These are phyloP conservation scores for Stenogyne calaminthoides DNA, from an alignment of 305 asterid species.

Conservation along the genomic window DNA sequence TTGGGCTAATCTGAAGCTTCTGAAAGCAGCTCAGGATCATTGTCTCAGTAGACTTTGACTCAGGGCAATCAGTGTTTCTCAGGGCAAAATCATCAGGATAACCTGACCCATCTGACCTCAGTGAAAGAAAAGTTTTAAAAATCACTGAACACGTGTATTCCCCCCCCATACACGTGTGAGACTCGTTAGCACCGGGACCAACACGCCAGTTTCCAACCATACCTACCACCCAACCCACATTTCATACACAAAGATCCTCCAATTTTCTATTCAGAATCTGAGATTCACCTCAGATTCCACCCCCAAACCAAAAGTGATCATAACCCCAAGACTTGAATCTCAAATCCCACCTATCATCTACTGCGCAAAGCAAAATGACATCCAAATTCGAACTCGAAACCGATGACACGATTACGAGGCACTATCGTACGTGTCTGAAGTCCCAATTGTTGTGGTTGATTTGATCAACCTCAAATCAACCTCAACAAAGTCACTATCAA, in stretches of 20 bases:
- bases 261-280: not conserved
- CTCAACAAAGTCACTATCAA: not conserved
- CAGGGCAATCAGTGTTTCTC: too few species aligned
- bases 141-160: too few species aligned
- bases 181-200: too few species aligned
- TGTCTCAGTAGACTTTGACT: too few species aligned
- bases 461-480: too few species aligned
- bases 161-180: too few species aligned
- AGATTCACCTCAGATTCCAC: not conserved
- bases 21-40: too few species aligned
- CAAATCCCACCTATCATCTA: slow-evolving; percentile 1
- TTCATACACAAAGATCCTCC: slow-evolving; percentile 1
- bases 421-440: not conserved
- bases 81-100: too few species aligned
- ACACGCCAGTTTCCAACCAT: not conserved
- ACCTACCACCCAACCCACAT: slow-evolving; percentile 5
- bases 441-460: slow-evolving; percentile 12
- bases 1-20: too few species aligned
- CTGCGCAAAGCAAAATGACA: not conserved
- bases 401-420: slow-evolving; percentile 11
- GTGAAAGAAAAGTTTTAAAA: too few species aligned
- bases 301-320: slow-evolving; percentile 2
- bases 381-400: slow-evolving; percentile 4
- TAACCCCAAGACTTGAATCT: slow-evolving; percentile 12
- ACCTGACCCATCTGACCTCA: too few species aligned